These are phyloP conservation scores for Dryadomyces quercivorus DNA, from an alignment of 2,329 filamentous ascomycete species.

Conservation along the genomic window DNA sequence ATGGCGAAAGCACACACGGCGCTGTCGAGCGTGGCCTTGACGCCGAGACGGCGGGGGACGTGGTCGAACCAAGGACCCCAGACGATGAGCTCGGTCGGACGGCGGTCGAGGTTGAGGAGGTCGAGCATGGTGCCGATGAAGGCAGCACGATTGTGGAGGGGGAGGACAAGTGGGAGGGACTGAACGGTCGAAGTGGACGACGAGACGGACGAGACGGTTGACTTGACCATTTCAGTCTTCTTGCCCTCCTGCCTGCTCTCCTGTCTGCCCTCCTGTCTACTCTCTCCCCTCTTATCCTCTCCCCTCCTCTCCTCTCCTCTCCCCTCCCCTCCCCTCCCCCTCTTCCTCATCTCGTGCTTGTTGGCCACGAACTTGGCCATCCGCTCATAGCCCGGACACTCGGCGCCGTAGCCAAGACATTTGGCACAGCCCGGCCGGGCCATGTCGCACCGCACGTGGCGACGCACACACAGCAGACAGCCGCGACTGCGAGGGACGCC, in stretches of 20 bases:
- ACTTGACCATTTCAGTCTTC: too few species aligned
- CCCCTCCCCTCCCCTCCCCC: too few species aligned
- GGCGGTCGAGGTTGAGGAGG: conserved; percentile 5
- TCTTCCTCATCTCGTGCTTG: conserved; percentile 24
- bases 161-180: neutral
- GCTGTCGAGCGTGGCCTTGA: conserved; percentile 23
- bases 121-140: conserved; percentile 21
- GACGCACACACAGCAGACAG: conserved; percentile 27
- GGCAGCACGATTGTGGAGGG: conserved; percentile 14
- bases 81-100: conserved; percentile 4
- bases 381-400: conserved; percentile 27
- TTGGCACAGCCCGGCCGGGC: conserved; percentile 25
- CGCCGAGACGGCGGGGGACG: conserved; percentile 20
- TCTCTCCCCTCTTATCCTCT: too few species aligned
- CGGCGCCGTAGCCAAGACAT: conserved; percentile 24
- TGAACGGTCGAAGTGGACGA: neutral
- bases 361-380: conserved; percentile 26
- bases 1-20: conserved; percentile 25
- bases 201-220: too few species aligned
- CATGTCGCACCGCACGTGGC: conserved; percentile 34
- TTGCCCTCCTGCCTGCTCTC: too few species aligned
- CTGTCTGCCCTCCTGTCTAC: too few species aligned
- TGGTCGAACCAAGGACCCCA: conserved; percentile 16
- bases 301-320: too few species aligned
- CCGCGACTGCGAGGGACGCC: conserved; percentile 25